Percentiles rank a stretch among this genome's conserved stretches.
Conservation (phyloP, 345 rosid genomes). For the Erysimum cheiranthoides region DNA sequence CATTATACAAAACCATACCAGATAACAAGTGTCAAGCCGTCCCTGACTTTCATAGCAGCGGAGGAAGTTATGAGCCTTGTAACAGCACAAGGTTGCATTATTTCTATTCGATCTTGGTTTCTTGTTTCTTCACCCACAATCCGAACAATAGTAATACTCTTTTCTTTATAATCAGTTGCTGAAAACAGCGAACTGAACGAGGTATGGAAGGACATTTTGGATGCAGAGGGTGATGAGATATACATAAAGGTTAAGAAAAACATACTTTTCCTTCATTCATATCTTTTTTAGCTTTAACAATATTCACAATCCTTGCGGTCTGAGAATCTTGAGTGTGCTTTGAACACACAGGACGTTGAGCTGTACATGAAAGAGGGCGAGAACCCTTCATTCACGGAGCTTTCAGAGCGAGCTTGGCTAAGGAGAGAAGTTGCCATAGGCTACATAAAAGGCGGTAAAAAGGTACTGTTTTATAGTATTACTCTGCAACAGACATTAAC, state of each 20-base stretch:
- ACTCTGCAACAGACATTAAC: neutral
- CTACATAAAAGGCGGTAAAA: constrained; percentile 70
- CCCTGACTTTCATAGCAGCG: constrained; percentile 86
- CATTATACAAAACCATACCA: constrained; percentile 46
- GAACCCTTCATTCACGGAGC: constrained; percentile 80
- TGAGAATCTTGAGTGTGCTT: constrained; percentile 13
- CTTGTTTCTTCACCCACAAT: neutral
- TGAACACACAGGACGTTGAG: constrained; percentile 61
- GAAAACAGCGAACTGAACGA: constrained; percentile 85
- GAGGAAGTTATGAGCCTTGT: constrained; percentile 99
- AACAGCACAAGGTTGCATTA: constrained; percentile 86
- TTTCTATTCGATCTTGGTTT: constrained; percentile 6
- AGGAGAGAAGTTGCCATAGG: constrained; percentile 93
- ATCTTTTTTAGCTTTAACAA: constrained; percentile 1
- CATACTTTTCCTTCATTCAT: neutral
- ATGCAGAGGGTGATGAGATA: constrained; percentile 97
- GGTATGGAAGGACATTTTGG: constrained; percentile 94
- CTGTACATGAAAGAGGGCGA: constrained; percentile 92
- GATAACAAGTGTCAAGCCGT: constrained; percentile 83
- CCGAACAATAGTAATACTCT: constrained; percentile 16
- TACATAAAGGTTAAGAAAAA: constrained; percentile 71
- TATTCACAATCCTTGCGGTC: constrained; percentile 1
- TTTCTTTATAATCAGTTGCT: constrained; percentile 62
- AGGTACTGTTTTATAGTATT: constrained; percentile 50
- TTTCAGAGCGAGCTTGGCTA: constrained; percentile 79